phyloP scores from a whole-genome alignment of 805 yeast genomes.

The Candida yuanshanica region DNA sequence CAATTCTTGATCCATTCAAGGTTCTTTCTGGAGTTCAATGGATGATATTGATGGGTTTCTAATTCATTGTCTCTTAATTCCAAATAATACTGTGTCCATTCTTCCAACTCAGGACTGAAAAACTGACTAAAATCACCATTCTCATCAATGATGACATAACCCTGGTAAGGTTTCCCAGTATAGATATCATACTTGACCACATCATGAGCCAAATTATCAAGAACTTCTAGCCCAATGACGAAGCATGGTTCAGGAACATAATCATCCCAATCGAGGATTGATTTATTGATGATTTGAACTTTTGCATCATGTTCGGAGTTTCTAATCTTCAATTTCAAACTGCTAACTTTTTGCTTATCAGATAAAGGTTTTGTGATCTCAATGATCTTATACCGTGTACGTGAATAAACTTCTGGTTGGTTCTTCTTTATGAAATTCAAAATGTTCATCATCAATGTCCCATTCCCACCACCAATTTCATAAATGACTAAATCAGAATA shows the following conservation, averaged over 20 bases:
- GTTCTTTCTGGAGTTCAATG: conserved; percentile 46
- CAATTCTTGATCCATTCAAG: conserved; percentile 39
- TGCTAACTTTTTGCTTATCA: conserved; percentile 23
- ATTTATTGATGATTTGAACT: conserved; percentile 63
- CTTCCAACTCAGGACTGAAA: conserved; percentile 56
- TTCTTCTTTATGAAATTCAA: conserved; percentile 54
- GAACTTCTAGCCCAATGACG: conserved; percentile 74
- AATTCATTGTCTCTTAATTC: conserved; percentile 29
- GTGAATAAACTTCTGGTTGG: conserved; percentile 68
- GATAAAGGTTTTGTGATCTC: conserved; percentile 20
- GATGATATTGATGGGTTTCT: conserved; percentile 39
- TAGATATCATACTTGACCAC: conserved; percentile 66
- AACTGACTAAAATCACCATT: conserved; percentile 73
- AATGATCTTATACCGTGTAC: conserved; percentile 46
- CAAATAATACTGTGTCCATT: conserved; percentile 50
- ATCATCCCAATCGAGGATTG: conserved; percentile 70
- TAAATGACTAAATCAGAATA: conserved; percentile 68
- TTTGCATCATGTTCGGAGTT: conserved; percentile 44
- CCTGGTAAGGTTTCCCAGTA: conserved; percentile 67
- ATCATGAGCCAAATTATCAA: conserved; percentile 83
- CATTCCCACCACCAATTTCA: conserved; percentile 90
- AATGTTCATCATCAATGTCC: conserved; percentile 74
- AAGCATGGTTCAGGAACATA: conserved; percentile 61
- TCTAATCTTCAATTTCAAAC: conserved; percentile 8
- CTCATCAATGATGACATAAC: conserved; percentile 67